phyloP scores from a whole-genome alignment of 306 rosid genomes.

The Vicia villosa region DNA sequence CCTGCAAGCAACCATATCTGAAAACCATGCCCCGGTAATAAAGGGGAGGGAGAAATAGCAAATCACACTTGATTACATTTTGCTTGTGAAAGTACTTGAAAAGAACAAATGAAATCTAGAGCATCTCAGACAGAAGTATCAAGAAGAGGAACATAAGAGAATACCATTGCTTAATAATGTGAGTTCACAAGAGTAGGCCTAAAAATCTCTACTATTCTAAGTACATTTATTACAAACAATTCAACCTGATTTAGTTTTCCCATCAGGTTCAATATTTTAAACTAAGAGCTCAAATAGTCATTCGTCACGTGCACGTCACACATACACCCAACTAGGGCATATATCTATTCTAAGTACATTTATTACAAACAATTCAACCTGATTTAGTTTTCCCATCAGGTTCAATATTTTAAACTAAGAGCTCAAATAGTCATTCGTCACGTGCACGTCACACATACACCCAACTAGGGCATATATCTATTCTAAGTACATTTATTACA shows the following conservation, averaged over 20 bases:
- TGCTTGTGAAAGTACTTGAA: background rate
- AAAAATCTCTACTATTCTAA: background rate
- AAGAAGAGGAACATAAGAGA: background rate
- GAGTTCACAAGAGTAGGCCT: background rate
- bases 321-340: no score
- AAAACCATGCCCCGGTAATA: background rate
- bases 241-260: background rate
- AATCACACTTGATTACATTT: background rate
- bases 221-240: background rate
- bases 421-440: no score
- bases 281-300: background rate
- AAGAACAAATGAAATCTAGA: slow-evolving; percentile 1
- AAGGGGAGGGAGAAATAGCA: background rate
- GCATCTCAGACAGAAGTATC: background rate
- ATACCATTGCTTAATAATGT: background rate
- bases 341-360: no score
- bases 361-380: no score
- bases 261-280: background rate
- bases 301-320: no score
- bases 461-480: no score
- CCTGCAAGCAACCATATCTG: background rate
- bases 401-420: no score
- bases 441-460: no score
- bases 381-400: no score
- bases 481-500: no score